Evolutionary conservation across 2,329 filamentous ascomycete genomes (phyloP), one percentile per base, ranked within the genome.

Genomic region (Cladorrhinum sp.): DNA sequence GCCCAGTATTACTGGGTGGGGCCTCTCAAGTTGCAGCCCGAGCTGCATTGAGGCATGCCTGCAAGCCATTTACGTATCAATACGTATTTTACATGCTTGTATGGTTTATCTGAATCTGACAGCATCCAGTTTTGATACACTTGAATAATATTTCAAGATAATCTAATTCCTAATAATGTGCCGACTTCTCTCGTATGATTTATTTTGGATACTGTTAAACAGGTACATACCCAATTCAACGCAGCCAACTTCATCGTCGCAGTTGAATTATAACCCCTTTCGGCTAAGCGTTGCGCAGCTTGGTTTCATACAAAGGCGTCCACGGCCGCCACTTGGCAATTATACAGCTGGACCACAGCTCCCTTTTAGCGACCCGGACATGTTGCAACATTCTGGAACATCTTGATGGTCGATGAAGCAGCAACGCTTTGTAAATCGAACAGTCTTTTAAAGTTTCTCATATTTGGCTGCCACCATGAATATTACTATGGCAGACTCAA

Each of bases 401-500:
- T 18, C 42, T 46, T 7, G 42, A 46, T 46, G 42, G 42, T 18
- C 14, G n/a, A 46, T 20, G n/a, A 46, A 46, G 18, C n/a, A 46
- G 42, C 42, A 46, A 18, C 18, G 5, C 6, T 20, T 21, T 18
- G 42, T 3, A 3, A 46, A 16, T 21, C n/a, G 7, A 46, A 4
- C 14, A 3, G 16, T 42, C 36, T 42, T n/a, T 42, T n/a, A 12
- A 46, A 20, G n/a, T 46, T 46, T 18, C 18, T 18, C 42, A 18
- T 20, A 24, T 28, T 36, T 57, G 39, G 54, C 26, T 56, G 52
- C 24, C 58, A 61, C 51, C 55, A 62, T 62, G 60, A 65, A 57
- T 51, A 66, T 57, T 18, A 57, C 51, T 55, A 56, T 61, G 12
- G 56, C 60, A 5, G 57, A 62, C 16, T 62, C 63, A n/a, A 51